Base-by-base conservation (phyloP, 2,329 filamentous ascomycete genomes). In the Trichoderma brevicompactum region DNA sequence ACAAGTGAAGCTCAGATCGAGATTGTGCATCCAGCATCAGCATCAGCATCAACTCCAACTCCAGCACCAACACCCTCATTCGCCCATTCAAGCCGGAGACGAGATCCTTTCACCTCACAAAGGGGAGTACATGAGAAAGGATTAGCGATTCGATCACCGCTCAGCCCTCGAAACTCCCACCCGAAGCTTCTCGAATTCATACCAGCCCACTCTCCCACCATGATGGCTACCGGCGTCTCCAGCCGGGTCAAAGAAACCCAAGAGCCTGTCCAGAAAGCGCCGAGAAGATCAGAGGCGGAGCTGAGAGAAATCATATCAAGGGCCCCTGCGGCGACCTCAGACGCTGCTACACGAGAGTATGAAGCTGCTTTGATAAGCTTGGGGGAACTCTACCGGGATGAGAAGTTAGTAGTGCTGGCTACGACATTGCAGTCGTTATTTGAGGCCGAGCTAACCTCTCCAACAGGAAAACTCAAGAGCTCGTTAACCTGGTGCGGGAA, bases 331-430 rank as follows among this genome's bases (percentile, higher is more conserved):
- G 88, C 90, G 67, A 95, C 88, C 66, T 89, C 87, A 68, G 95
- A 99, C 79, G 87, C 90, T 43, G 92, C 94, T 66, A 88, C 94
- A 70, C 89, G 91, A 78, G 92, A 97, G 78, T 99, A 97, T 74
- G 95, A 99, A 83, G 85, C 85, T 71, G 93, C 95, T 32, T 80
- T 99, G 76, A 86, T 97, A 74, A 92, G 90, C 70, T 81, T 99
- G 75, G 95, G 95, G 73, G 91, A 96, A 85, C 85, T 98, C 70
- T 97, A 97, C 79, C 87, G 93, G 72, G 93, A 97, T 79, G 87
- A 92, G 80, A 92, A 91, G 88, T 91, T 80, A 79, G 89, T 60
- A 13, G 12, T 32, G 15, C 17, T 82, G 40, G 28, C 32, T 19
- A 50, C 46, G 41, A 53, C 34, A 44, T 49, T 62, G 28, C 32